phyloP scores from a whole-genome alignment of 768 basidiomycete species.

The Suillus variegatus region DNA sequence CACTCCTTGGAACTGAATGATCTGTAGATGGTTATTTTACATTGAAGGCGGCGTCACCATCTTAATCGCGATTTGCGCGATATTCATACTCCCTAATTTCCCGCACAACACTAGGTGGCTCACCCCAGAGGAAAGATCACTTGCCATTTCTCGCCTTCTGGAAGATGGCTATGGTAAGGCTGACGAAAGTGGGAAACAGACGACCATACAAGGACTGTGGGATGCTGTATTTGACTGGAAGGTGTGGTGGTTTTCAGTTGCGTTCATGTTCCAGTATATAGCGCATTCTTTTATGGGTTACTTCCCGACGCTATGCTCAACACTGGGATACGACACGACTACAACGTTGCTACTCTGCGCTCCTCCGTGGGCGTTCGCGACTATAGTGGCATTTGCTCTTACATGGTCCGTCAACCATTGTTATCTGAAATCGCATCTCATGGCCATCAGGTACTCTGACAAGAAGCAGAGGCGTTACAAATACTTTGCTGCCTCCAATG shows the following conservation, averaged over 20 bases:
- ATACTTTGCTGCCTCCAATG: slow-evolving; percentile 56
- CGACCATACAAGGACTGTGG: slow-evolving; percentile 7
- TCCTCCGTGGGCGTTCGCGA: slow-evolving; percentile 31
- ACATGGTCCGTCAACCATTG: slow-evolving; percentile 1
- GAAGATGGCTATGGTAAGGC: slow-evolving; percentile 23
- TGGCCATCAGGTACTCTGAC: slow-evolving; percentile 62
- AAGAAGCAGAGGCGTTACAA: slow-evolving; percentile 62
- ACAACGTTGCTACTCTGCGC: slow-evolving; percentile 32
- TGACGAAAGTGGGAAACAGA: slow-evolving; percentile 18
- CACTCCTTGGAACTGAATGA: background rate
- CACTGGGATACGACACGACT: slow-evolving; percentile 39
- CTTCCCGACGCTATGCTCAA: slow-evolving; percentile 29
- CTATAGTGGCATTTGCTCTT: slow-evolving; percentile 30
- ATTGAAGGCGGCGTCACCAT: background rate
- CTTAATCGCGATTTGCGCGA: background rate
- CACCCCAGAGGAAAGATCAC: background rate
- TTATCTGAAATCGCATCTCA: background rate
- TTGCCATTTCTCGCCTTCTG: slow-evolving; percentile 31
- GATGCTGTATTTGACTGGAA: slow-evolving; percentile 39
- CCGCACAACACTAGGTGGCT: background rate
- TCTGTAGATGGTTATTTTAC: slow-evolving; percentile 4
- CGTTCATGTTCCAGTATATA: slow-evolving; percentile 15
- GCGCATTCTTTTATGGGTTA: slow-evolving; percentile 26
- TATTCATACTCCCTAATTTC: background rate
- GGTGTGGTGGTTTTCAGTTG: slow-evolving; percentile 39